Evolutionary conservation across 208 protist species (phyloP).

Genomic region (Trypanosoma lewisi): DNA sequence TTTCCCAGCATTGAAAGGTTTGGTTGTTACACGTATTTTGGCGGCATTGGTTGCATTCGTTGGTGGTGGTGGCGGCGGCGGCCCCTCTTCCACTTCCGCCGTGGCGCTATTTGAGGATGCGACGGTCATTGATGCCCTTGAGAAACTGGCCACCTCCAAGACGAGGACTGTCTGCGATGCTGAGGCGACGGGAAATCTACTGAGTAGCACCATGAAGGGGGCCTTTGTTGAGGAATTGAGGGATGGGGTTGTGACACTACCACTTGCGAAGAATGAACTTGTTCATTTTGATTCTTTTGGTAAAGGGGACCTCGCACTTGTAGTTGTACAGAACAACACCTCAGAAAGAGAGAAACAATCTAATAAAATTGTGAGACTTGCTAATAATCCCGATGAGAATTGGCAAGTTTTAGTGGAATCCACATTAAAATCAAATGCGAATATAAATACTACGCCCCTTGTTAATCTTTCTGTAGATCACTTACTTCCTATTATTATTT

Average conservation of each 20-base stretch:
- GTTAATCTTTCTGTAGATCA: slow-evolving; percentile 7
- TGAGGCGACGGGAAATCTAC: slow-evolving; percentile 15
- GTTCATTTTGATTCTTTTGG: slow-evolving; percentile 16
- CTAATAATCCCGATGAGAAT: slow-evolving; percentile 13
- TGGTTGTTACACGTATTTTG: slow-evolving; percentile 82
- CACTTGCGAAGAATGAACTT: background rate
- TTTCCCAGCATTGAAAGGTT: slow-evolving; percentile 71
- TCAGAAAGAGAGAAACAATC: too few species aligned
- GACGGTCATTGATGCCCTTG: slow-evolving; percentile 10
- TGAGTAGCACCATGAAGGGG: slow-evolving; percentile 10
- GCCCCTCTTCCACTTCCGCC: slow-evolving; percentile 2
- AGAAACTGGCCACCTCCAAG: slow-evolving; percentile 15
- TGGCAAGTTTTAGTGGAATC: slow-evolving; percentile 6
- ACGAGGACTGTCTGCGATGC: background rate
- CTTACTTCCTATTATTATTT: slow-evolving; percentile 28
- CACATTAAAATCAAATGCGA: too few species aligned
- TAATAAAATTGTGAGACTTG: slow-evolving; percentile 20
- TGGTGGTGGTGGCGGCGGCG: too few species aligned
- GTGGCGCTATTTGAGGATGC: slow-evolving; percentile 31
- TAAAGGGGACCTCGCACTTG: slow-evolving; percentile 26
- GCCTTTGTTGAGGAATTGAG: slow-evolving; percentile 10
- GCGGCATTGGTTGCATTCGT: slow-evolving; percentile 82
- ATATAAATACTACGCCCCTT: background rate
- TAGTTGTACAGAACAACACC: too few species aligned
- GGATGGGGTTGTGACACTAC: slow-evolving; percentile 21